Percentiles rank a stretch among this genome's conserved stretches.
These are phyloP conservation scores for Solanum chiquidenum DNA, from an alignment of 257 asterid species.

Conservation along the genomic window DNA sequence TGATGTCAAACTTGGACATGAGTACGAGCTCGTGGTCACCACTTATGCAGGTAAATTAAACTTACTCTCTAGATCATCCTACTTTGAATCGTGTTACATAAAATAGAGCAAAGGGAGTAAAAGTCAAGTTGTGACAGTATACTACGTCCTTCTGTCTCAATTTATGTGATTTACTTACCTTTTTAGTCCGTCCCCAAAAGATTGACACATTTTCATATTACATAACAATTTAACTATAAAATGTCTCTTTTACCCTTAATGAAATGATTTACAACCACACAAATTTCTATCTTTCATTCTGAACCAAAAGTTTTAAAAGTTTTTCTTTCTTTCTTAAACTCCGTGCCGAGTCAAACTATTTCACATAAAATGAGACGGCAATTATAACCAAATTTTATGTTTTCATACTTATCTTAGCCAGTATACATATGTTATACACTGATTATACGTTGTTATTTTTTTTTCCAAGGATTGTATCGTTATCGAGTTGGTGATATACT, in stretches of 20 bases:
- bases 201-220: too few species aligned
- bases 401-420: neutral
- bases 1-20: slow-evolving; percentile 5
- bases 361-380: too few species aligned
- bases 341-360: too few species aligned
- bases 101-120: neutral
- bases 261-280: too few species aligned
- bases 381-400: neutral
- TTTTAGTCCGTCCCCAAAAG: too few species aligned
- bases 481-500: slow-evolving; percentile 37
- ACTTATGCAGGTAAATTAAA: slow-evolving; percentile 2
- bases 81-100: neutral
- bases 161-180: too few species aligned
- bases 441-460: neutral
- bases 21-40: slow-evolving; percentile 11
- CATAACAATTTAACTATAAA: too few species aligned
- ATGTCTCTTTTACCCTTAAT: too few species aligned
- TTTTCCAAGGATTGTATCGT: slow-evolving; percentile 18
- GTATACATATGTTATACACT: neutral
- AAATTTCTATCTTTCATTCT: too few species aligned
- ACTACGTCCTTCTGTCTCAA: too few species aligned
- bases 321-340: too few species aligned
- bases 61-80: neutral
- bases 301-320: too few species aligned
- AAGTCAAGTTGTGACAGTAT: neutral